Base-by-base conservation (phyloP, 371 early-diverging fungal species). In the Lichtheimia ramosa region DNA sequence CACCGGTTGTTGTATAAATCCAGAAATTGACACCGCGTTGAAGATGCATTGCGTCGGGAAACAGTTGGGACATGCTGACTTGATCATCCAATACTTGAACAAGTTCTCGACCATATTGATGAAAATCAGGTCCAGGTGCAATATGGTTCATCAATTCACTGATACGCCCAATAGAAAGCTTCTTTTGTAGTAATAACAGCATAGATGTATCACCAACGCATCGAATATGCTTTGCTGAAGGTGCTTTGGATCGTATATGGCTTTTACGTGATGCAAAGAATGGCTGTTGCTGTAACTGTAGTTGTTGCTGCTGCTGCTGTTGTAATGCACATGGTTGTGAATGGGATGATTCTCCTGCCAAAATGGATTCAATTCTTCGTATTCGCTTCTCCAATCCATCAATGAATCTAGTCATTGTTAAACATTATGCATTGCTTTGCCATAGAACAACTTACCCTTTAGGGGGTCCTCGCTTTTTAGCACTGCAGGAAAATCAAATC, bases 311-410 rank as follows among this genome's bases (percentile, higher is more conserved):
- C 1, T 23, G 52, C 3, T 3, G 51, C 14, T 24, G 34, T 13
- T 24, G 42, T n/a, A 16, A 21, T 24, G 42, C 24, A 53, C 20
- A 39, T 14, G 27, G 42, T 20, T 12, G 18, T 41, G 48, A 49
- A 28, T 20, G 39, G 18, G 46, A 43, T 27, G 16, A 34, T 34
- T 15, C 21, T 23, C 3, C n/a, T 43, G 24, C 43, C 23, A 62
- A 41, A 4, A 52, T 42, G 5, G 24, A 39, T 60, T 79, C 79
- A 8, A 79, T 74, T 16, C 61, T 69, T 58, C 68, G 58, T 23
- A 79, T 73, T 40, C 80, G 66, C 42, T 74, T 74, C 58, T 79
- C 80, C 25, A 79, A 60, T 18, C 75, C 74, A 49, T 76, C 80
- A 21, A 79, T 73, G 48, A 75, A 76, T 10, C 79, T 71, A 51